These are phyloP conservation scores for Tulasnella sp. DNA, from an alignment of 768 basidiomycete species.

Conservation along the genomic window DNA sequence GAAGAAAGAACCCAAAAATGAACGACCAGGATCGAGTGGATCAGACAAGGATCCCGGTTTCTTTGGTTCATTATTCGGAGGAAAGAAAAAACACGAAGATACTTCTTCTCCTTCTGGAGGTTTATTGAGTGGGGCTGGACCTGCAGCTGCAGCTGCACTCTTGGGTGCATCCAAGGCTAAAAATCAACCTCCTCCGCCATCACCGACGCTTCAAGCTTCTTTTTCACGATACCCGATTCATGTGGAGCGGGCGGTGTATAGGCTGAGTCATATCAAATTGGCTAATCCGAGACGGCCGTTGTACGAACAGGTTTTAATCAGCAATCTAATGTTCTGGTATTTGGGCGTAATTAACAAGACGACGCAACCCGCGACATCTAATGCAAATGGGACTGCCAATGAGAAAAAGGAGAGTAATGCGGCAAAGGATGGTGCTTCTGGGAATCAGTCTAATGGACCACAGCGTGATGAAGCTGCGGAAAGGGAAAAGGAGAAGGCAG, in stretches of 20 bases:
- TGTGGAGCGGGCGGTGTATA: constrained; percentile 94
- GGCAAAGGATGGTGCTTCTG: constrained; percentile 10
- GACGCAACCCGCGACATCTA: constrained; percentile 36
- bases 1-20: constrained; percentile 43
- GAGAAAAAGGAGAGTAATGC: constrained; percentile 14
- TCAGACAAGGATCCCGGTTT: constrained; percentile 70
- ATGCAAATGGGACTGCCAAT: constrained; percentile 24
- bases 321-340: constrained; percentile 99
- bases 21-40: constrained; percentile 38
- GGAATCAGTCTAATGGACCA: constrained; percentile 24
- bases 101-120: constrained; percentile 28
- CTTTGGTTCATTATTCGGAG: constrained; percentile 83
- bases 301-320: constrained; percentile 91
- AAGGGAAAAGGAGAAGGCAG: constrained; percentile 32
- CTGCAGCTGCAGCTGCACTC: constrained; percentile 76
- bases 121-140: constrained; percentile 39
- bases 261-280: constrained; percentile 95
- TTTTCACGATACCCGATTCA: constrained; percentile 92
- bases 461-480: constrained; percentile 26
- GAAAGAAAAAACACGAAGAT: constrained; percentile 72
- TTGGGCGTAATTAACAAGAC: constrained; percentile 90
- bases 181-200: constrained; percentile 18
- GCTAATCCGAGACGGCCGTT: constrained; percentile 93
- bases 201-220: neutral
- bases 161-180: constrained; percentile 76